A percentile compares a stretch with the other conserved stretches of the same genome.
phyloP scores from a whole-genome alignment of 768 basidiomycete species.

The Coprinopsis sp. region DNA sequence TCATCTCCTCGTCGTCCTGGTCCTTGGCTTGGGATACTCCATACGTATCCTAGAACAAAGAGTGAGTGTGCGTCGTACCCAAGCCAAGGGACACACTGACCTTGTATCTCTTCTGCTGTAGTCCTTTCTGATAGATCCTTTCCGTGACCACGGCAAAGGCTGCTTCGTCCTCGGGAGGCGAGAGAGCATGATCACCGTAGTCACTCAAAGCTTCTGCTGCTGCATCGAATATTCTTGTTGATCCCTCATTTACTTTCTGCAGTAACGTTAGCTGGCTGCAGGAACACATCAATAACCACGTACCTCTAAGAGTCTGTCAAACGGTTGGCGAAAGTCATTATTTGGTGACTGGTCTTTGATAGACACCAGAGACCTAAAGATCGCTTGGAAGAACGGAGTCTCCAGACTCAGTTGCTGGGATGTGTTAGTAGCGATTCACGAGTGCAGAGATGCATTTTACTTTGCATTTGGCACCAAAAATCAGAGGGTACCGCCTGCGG shows the following conservation, averaged over 20 bases:
- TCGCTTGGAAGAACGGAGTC: conserved; percentile 38
- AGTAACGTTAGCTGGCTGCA: too few species aligned
- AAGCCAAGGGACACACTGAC: conserved; percentile 20
- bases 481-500: conserved; percentile 66
- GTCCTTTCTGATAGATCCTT: conserved; percentile 35
- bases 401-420: conserved; percentile 57
- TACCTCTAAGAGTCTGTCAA: conserved; percentile 46
- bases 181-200: neutral
- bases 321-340: conserved; percentile 40
- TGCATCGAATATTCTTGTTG: too few species aligned
- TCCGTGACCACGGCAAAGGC: conserved; percentile 40
- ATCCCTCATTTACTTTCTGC: too few species aligned
- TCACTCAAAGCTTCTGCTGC: too few species aligned
- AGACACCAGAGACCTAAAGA: conserved; percentile 44
- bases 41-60: conserved; percentile 10
- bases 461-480: conserved; percentile 67
- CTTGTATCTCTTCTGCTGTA: conserved; percentile 44
- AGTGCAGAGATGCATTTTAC: conserved; percentile 30
- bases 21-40: neutral
- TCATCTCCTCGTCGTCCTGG: neutral
- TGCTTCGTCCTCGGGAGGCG: conserved; percentile 18
- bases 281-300: neutral
- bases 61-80: conserved; percentile 6
- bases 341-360: conserved; percentile 53
- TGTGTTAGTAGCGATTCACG: neutral